Conservation (phyloP, 73 alveolate species). For the Tetrahymena elliotti region DNA sequence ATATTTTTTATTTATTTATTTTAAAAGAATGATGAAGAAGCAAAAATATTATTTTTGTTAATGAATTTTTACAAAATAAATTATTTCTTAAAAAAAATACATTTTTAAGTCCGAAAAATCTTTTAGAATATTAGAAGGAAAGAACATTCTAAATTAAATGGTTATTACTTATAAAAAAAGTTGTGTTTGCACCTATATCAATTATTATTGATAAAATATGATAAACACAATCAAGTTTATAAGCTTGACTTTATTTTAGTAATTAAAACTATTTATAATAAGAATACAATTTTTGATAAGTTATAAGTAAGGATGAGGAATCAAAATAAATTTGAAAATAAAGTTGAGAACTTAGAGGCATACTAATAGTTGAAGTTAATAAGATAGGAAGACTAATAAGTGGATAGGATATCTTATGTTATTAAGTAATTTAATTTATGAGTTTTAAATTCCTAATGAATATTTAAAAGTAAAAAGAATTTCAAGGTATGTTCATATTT, state of each 20-base stretch:
- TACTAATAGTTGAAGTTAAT: neutral
- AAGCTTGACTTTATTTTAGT: neutral
- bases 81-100: no score
- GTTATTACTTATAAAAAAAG: neutral
- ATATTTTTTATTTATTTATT: no score
- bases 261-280: neutral
- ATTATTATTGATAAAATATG: neutral
- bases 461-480: neutral
- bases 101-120: no score
- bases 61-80: no score
- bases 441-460: neutral
- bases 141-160: neutral
- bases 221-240: neutral
- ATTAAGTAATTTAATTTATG: neutral
- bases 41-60: no score
- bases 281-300: neutral
- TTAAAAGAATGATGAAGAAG: no score
- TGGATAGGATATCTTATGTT: neutral
- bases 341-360: neutral
- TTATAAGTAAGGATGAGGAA: neutral
- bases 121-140: neutral
- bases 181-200: neutral
- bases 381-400: neutral
- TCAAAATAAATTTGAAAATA: neutral
- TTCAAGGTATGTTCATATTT: neutral